phyloP scores from a whole-genome alignment of 108 stramenopile species.

The Skeletonema tropicum region DNA sequence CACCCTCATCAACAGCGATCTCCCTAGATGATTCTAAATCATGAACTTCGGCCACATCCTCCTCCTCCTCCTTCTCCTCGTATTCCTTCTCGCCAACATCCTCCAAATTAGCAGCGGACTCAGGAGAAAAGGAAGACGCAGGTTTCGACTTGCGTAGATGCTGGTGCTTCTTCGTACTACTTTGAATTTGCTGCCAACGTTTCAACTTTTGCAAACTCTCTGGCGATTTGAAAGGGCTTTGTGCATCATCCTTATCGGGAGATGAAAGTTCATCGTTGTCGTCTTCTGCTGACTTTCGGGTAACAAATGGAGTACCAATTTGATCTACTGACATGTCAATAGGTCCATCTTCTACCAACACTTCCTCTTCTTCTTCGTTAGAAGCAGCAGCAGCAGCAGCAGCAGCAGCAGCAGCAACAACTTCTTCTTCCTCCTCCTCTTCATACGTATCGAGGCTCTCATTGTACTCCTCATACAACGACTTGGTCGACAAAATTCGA shows the following conservation, averaged over 20 bases:
- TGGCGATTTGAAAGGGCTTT: background rate
- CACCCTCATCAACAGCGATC: background rate
- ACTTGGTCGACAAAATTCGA: constrained; percentile 20
- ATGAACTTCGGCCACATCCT: background rate
- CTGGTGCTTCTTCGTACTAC: background rate
- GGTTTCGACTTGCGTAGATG: background rate
- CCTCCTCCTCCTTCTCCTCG: background rate
- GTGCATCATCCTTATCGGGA: background rate
- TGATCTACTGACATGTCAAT: constrained; percentile 10
- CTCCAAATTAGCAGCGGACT: background rate
- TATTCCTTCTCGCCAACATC: background rate
- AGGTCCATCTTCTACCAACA: background rate
- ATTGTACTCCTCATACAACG: constrained; percentile 17
- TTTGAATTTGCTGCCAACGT: background rate
- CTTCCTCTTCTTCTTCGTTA: constrained; percentile 14
- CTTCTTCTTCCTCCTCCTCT: background rate
- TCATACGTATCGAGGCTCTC: background rate
- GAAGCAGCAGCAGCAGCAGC: background rate
- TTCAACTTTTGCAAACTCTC: constrained; percentile 1
- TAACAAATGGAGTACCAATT: background rate
- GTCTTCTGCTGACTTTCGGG: background rate
- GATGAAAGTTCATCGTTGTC: background rate
- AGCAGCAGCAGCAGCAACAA: background rate
- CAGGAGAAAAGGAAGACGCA: background rate
- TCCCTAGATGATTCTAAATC: background rate